phyloP scores from a whole-genome alignment of 2,329 filamentous ascomycete species.

The Neocucurbitaria cava region DNA sequence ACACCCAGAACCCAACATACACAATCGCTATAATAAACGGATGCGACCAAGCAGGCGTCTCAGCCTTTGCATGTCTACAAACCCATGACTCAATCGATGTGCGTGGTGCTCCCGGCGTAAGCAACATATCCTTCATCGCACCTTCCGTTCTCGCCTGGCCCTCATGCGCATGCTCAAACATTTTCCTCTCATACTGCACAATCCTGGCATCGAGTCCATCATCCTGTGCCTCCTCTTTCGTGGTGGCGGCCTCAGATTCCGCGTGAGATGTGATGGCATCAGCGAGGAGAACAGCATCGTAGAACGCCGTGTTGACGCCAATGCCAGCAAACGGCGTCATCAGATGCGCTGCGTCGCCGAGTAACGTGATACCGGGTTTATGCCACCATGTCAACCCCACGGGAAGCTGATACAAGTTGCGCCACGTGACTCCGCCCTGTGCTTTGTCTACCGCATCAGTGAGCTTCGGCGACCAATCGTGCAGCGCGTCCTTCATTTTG shows the following conservation, averaged over 20 bases:
- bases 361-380: constrained; percentile 46
- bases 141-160: constrained; percentile 52
- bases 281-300: constrained; percentile 45
- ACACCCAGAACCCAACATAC: constrained; percentile 24
- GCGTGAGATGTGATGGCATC: constrained; percentile 31
- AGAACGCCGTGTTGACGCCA: constrained; percentile 49
- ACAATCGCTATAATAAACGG: constrained; percentile 17
- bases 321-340: constrained; percentile 49
- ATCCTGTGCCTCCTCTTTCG: background rate
- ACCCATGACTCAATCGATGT: constrained; percentile 51
- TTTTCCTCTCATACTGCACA: constrained; percentile 44
- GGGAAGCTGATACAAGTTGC: constrained; percentile 50
- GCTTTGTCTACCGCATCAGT: constrained; percentile 31
- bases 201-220: constrained; percentile 39
- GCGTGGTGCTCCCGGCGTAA: constrained; percentile 56
- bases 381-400: constrained; percentile 49
- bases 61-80: constrained; percentile 19
- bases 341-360: constrained; percentile 53
- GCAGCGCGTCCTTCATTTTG: constrained; percentile 26
- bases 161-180: constrained; percentile 46
- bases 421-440: constrained; percentile 24
- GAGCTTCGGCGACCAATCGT: constrained; percentile 43
- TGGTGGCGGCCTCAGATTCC: background rate
- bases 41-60: constrained; percentile 23
- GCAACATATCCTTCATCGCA: constrained; percentile 57